A percentile compares a stretch with the other conserved stretches of the same genome.
Conservation (phyloP, 1,139 yeast genomes). For the Debaryomyces nepalensis region DNA sequence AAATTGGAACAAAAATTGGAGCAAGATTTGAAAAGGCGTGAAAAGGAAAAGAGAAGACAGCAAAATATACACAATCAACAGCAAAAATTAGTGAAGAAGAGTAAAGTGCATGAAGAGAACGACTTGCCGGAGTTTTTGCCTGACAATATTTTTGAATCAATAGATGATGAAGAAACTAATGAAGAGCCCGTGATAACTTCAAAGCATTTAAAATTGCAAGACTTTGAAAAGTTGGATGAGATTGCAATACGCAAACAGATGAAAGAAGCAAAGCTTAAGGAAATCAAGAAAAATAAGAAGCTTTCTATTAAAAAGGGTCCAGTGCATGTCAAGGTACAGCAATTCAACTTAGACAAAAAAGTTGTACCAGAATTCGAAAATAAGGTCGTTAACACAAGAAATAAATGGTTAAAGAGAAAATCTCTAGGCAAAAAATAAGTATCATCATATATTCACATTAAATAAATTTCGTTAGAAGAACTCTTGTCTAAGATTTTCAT, state of each 20-base stretch:
- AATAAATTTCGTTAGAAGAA: neutral
- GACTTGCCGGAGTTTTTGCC: constrained; percentile 57
- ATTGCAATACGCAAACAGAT: constrained; percentile 27
- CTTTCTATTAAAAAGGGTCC: constrained; percentile 56
- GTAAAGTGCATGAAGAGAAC: constrained; percentile 24
- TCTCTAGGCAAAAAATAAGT: constrained; percentile 44
- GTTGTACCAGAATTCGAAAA: constrained; percentile 53
- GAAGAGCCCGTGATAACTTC: constrained; percentile 16
- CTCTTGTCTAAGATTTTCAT: too few species aligned
- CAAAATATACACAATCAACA: constrained; percentile 52
- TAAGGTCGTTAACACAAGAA: constrained; percentile 46
- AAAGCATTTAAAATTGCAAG: constrained; percentile 46
- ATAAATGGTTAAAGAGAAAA: constrained; percentile 66
- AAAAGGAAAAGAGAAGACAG: constrained; percentile 55
- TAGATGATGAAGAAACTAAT: constrained; percentile 18
- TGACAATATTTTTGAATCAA: constrained; percentile 46
- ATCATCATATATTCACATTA: constrained; percentile 1
- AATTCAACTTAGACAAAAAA: constrained; percentile 28
- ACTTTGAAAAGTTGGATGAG: constrained; percentile 36
- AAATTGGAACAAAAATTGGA: constrained; percentile 38
- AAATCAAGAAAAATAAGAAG: constrained; percentile 44
- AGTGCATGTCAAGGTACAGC: constrained; percentile 54
- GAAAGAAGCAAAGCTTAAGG: constrained; percentile 47
- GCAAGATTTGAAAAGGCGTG: constrained; percentile 37
- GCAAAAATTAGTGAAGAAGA: constrained; percentile 48